Evolutionary conservation across 2,329 filamentous ascomycete genomes (phyloP).

Genomic region (Colletotrichum sp.): DNA sequence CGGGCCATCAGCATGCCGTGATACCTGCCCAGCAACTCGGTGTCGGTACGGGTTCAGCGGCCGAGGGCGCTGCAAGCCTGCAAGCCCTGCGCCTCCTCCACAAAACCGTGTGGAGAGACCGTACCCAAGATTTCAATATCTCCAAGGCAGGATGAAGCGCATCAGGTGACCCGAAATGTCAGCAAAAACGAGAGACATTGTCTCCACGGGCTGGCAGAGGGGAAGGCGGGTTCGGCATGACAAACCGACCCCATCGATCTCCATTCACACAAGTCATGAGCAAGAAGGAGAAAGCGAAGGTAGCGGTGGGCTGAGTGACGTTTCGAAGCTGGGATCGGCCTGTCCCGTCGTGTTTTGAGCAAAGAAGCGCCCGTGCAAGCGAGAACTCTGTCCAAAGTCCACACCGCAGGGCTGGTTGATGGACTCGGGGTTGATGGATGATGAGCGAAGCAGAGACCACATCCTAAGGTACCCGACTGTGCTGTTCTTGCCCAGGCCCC

Average conservation of each 20-base stretch:
- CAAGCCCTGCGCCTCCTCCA: conserved; percentile 9
- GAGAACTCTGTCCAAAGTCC: neutral
- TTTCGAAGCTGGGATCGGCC: neutral
- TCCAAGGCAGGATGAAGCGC: neutral
- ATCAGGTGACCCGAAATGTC: neutral
- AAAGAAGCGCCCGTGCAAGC: neutral
- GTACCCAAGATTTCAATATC: neutral
- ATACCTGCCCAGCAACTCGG: neutral
- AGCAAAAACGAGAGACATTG: neutral
- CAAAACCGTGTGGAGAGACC: neutral
- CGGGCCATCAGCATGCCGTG: neutral
- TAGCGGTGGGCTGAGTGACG: conserved; percentile 15
- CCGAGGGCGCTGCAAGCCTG: neutral
- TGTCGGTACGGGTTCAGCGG: neutral
- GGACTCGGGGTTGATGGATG: neutral
- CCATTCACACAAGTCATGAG: neutral
- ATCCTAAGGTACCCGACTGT: neutral
- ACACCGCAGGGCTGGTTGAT: neutral
- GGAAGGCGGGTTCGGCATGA: neutral
- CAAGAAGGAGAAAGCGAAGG: conserved; percentile 25
- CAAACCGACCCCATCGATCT: neutral
- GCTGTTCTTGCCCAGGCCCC: neutral
- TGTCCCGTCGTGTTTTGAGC: neutral
- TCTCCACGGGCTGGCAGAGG: neutral
- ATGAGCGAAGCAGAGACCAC: conserved; percentile 10